Evolutionary conservation across 768 basidiomycete genomes (phyloP), one percentile per base, ranked within the genome.

Genomic region (Pholiota conissans): DNA sequence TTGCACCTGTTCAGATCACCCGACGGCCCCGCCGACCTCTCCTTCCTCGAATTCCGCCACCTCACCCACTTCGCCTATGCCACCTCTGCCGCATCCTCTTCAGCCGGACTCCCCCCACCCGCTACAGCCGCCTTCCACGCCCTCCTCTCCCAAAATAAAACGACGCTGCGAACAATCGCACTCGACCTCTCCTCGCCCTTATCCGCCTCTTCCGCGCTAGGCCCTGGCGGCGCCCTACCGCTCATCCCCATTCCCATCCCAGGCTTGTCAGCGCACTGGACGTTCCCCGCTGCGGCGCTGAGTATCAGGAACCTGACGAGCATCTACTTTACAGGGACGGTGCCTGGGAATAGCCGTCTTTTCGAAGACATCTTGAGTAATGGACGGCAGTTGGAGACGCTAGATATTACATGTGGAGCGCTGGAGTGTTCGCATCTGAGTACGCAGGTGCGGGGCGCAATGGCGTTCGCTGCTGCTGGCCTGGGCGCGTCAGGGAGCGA

Each of bases 301-400:
- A 80, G 81, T 20, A 75, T 87, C 49, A 82, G 85, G 27, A 84
- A 89, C 67, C 79, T 90, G 35, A 85, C 86, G 5, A 76, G 79
- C 50, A 78, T 90, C 58, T 75, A 83, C 60, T 88, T 88, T 67
- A 75, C 79, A 1, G 85, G 87, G 7, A 75, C 79, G 59, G 78
- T 87, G 66, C 79, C 82, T 0, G 61, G 72, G 1, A 78, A 78
- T 48, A 74, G 76, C 0, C 77, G 81, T 26, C 77, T 79, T 1
- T 79, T 90, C 60, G 74, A 80, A 6, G 84, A 86, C 53, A 80
- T 91, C 48, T 76, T 91, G 16, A 67, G 71, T 1, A 75, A 84
- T 59, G 87, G 86, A 2, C 76, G 81, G 18, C 87, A 89, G 63
- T 74, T 90, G 18, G 86, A 90, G 67, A 79, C 76, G 0, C 74